Evolutionary conservation across 2,329 filamentous ascomycete species (phyloP).

Genomic region (Neocucurbitaria cava): DNA sequence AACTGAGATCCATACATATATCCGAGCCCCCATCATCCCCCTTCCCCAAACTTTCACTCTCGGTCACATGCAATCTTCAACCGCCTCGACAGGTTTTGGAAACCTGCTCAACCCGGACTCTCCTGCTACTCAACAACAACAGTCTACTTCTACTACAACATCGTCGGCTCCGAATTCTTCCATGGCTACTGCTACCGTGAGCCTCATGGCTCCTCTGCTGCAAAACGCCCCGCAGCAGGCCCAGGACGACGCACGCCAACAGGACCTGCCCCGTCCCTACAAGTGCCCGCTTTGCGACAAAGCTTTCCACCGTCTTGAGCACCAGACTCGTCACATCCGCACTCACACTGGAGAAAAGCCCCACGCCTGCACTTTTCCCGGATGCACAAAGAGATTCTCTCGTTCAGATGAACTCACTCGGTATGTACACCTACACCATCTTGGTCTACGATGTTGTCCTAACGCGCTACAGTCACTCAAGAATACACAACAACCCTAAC

Average conservation of each 20-base stretch:
- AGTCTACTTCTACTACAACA: constrained; percentile 5
- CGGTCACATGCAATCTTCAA: constrained; percentile 51
- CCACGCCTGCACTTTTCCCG: constrained; percentile 92
- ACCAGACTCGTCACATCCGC: constrained; percentile 90
- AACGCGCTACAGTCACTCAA: constrained; percentile 73
- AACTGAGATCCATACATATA: constrained; percentile 42
- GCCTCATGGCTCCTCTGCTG: constrained; percentile 63
- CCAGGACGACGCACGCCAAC: constrained; percentile 64
- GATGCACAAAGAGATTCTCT: constrained; percentile 96
- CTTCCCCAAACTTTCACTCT: constrained; percentile 47
- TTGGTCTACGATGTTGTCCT: constrained; percentile 1
- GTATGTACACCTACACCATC: constrained; percentile 13
- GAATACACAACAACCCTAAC: constrained; percentile 99
- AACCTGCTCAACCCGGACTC: constrained; percentile 50
- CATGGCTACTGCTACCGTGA: constrained; percentile 56
- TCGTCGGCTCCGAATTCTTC: constrained; percentile 14
- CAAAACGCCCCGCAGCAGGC: constrained; percentile 59
- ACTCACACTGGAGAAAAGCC: constrained; percentile 99
- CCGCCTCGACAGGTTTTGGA: constrained; percentile 43
- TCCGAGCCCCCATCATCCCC: constrained; percentile 45
- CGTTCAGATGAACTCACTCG: constrained; percentile 90
- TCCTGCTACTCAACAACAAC: constrained; percentile 15
- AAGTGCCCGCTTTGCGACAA: constrained; percentile 98
- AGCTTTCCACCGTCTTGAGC: constrained; percentile 96
- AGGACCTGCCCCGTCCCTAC: constrained; percentile 93